Evolutionary conservation across 345 rosid species (phyloP), one percentile per base, ranked within the genome.

Genomic region (Euphorbia pulcherrima): DNA sequence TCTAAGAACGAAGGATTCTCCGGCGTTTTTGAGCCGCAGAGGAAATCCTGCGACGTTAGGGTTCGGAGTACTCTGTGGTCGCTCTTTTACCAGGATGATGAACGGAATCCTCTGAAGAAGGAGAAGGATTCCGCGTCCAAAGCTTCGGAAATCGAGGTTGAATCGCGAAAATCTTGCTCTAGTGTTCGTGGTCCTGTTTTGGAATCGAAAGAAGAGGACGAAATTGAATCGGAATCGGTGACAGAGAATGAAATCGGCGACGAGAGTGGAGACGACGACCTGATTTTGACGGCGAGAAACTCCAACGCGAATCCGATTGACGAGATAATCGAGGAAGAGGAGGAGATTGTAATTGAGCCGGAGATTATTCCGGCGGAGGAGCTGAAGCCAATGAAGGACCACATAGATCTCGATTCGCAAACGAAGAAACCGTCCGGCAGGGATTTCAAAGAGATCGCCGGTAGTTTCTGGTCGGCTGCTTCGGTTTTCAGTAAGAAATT

Each of bases 391-490:
- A 94, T 94, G 82, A 91, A 91, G 64, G 99, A 94, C 75, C 88
- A 92, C 68, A 88, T 91, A 77, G 96, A 91, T 85, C 92, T 93
- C 61, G 97, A 90, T 78, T 77, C 90, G 0, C 96, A 86, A 41
- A 74, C 85, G 8, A 93, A 85, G 85, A 93, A 90, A 64, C 69
- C 86, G 41, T 86, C 84, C 1, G 93, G 86, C 30, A 83, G 88
- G 58, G 94, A 88, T 47, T 83, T 87, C 55, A 90, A 88, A 65
- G 90, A 87, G 65, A 83, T 87, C 26, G 97, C 84, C 10, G 96
- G 87, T 16, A 87, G 90, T 79, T 93, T 93, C 79, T 91, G 97
- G 99, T 90, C 99, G 14, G 99, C 99, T 26, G 97, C 98, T 40
- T 93, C 98, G 8, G 94, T 93, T 26, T 93, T 93, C 72, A 93